Evolutionary conservation across 495 filamentous ascomycete species (phyloP), one percentile per base, ranked within the genome.

Genomic region (Xanthoparmelia taractica): DNA sequence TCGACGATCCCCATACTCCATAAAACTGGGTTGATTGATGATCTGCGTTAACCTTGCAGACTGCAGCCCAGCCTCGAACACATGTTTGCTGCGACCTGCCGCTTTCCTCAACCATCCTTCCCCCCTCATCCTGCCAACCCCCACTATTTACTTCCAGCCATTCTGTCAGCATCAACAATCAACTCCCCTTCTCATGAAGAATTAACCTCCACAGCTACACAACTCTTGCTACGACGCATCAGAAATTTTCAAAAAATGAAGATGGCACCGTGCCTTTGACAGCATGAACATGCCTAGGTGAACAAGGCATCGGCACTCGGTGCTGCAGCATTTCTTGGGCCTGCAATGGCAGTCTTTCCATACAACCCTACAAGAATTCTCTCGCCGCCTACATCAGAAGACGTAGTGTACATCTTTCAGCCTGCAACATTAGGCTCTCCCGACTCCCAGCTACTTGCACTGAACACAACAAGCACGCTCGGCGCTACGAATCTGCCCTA

Each of bases 281-380:
- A 50, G 25, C 47, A 50, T 2, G 47, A 54, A 29, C 29, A 54
- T 54, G 50, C 18, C 27, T 20, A 34, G 50, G 27, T 54, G 50
- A 54, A 31, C 5, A 18, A 2, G n/a, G 17, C 50, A 54, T 25
- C 50, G 50, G 50, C 50, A 54, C 50, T 33, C 50, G 3, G 50
- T 54, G 50, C 50, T 54, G 50, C 50, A 54, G 18, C 50, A 54
- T 54, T 54, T 54, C 17, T 54, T 54, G 27, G 50, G 50, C 12
- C 57, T 36, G 18, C 63, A 57, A 69, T 71, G 66, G 69, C 79
- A 61, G 72, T 77, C 29, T 76, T 90, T 31, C 90, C 89, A 37
- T 96, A 95, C 77, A 84, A 81, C 31, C 89, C 91, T 0, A 88
- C 91, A 0, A 81, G 78, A 29, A 79, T 92, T 54, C 77, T 89